Conservation (phyloP, 23 red algal genomes). For the Chondrus crispus region DNA sequence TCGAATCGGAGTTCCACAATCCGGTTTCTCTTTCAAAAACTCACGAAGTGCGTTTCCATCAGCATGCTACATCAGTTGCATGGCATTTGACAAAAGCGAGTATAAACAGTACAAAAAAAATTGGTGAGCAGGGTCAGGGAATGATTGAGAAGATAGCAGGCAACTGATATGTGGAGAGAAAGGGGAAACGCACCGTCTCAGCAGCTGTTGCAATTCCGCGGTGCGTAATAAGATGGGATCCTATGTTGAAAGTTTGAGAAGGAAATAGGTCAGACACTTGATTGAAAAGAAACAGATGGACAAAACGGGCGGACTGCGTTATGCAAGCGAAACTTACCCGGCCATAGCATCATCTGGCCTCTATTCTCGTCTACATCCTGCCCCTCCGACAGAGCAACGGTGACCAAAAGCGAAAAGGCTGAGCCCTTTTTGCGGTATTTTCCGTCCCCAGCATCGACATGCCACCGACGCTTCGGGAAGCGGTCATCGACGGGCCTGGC, state of each 20-base stretch:
- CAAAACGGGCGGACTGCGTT: no score
- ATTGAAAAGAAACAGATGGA: not conserved
- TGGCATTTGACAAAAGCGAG: not conserved
- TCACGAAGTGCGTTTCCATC: not conserved
- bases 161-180: not conserved
- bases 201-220: not conserved
- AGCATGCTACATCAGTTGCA: not conserved
- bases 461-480: slow-evolving; percentile 11
- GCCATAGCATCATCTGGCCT: slow-evolving; percentile 38
- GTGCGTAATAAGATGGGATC: slow-evolving; percentile 10
- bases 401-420: not conserved
- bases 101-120: not conserved
- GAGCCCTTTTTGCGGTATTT: not conserved
- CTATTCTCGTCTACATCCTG: slow-evolving; percentile 32
- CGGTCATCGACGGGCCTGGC: not conserved
- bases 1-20: not conserved
- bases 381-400: slow-evolving; percentile 19
- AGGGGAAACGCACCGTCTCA: not conserved
- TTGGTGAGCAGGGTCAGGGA: not conserved
- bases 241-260: no score
- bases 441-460: not conserved
- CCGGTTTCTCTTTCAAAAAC: not conserved
- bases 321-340: slow-evolving; percentile 23
- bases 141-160: not conserved
- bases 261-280: no score